phyloP scores from a whole-genome alignment of 805 yeast species.

The Starmera pachycereana region DNA sequence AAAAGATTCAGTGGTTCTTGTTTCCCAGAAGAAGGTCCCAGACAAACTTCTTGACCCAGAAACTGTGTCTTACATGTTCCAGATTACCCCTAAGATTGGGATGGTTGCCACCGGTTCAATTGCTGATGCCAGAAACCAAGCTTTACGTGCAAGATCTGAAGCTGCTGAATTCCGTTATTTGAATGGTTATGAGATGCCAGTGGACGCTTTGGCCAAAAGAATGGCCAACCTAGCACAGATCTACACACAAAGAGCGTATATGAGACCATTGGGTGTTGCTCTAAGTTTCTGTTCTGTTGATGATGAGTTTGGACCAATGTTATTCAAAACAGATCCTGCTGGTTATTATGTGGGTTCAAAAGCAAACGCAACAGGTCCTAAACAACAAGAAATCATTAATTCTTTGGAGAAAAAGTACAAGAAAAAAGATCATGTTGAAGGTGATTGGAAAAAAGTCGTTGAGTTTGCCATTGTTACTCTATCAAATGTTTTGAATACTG shows the following conservation, averaged over 20 bases:
- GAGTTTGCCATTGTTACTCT: slow-evolving; percentile 83
- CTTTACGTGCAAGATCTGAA: slow-evolving; percentile 86
- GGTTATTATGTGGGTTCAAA: slow-evolving; percentile 87
- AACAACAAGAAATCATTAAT: slow-evolving; percentile 91
- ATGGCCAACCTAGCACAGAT: slow-evolving; percentile 94
- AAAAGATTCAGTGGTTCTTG: slow-evolving; percentile 73
- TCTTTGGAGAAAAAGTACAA: slow-evolving; percentile 85
- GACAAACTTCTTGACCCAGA: slow-evolving; percentile 84
- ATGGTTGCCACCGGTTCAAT: slow-evolving; percentile 91
- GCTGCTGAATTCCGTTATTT: slow-evolving; percentile 92
- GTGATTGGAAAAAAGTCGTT: slow-evolving; percentile 82
- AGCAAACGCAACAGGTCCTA: slow-evolving; percentile 94
- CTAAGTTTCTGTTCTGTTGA: slow-evolving; percentile 81
- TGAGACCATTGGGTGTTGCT: slow-evolving; percentile 96
- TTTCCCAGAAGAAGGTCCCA: slow-evolving; percentile 93
- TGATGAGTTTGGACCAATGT: slow-evolving; percentile 81
- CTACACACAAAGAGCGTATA: slow-evolving; percentile 95
- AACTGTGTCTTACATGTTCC: slow-evolving; percentile 81
- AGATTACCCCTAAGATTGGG: slow-evolving; percentile 73
- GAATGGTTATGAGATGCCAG: slow-evolving; percentile 96
- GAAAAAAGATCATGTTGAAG: slow-evolving; percentile 55
- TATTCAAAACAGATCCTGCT: slow-evolving; percentile 94
- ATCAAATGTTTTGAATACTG: slow-evolving; percentile 82
- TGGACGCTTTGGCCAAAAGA: slow-evolving; percentile 83
- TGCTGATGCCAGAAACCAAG: slow-evolving; percentile 90